Evolutionary conservation across 1,284 basidiomycete genomes (phyloP), one percentile per base, ranked within the genome.

Genomic region (Takashimella tepidaria): DNA sequence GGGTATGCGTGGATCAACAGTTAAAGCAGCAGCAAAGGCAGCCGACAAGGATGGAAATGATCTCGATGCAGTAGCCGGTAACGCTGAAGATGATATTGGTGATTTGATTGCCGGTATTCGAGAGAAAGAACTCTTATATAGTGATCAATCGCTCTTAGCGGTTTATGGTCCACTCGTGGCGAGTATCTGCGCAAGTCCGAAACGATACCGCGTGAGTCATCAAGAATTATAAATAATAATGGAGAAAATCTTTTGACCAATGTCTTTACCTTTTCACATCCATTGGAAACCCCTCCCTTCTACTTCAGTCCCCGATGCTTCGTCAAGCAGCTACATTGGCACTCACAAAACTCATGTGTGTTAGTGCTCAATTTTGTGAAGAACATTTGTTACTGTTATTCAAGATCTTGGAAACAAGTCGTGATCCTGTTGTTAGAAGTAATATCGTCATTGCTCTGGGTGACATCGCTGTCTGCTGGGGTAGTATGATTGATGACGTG

Each of bases 391-490:
- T 84, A 24, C 78, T 98, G 13, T 81, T 98, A 16, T 95, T 98
- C 82, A 91, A 89, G 73, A 86, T 98, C 59, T 83, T 98, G 46
- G 89, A 97, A 70, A 90, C 86, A 0, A 91, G 92, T 8, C 85
- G 83, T 63, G 91, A 96, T 66, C 81, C 92, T 0, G 87, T 87
- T 59, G 89, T 98, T 53, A 84, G 92, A 11, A 89, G 88, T 68
- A 98, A 98, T 75, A 90, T 96, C 61, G 92, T 96, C 57, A 98
- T 98, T 61, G 95, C 92, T 0, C 84, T 98, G 1, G 95, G 95
- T 3, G 95, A 98, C 67, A 89, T 98, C 48, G 93, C 95, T 0
- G 89, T 98, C 12, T 96, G 89, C 45, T 98, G 98, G 79, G 93
- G 89, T 73, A 93, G 80, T 58, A 87, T 98, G 72, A 86, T 98